Percentiles rank a stretch among this genome's conserved stretches.
Evolutionary conservation across 2,329 filamentous ascomycete species (phyloP).

Genomic region (Trichoderma afroharzianum): DNA sequence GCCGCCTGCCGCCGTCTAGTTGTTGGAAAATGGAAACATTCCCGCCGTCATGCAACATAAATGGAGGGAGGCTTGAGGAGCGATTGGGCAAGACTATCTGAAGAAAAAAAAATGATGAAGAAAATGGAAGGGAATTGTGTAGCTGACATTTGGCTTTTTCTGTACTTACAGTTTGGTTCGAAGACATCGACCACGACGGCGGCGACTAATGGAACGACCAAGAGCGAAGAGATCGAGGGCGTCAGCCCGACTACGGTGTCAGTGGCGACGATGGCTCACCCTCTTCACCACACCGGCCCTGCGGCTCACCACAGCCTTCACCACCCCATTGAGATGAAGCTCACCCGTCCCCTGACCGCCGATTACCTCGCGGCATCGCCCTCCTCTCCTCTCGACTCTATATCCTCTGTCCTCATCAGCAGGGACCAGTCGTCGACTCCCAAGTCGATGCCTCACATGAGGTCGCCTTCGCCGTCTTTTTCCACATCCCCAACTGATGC

Average conservation of each 20-base stretch:
- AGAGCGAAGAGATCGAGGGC: slow-evolving; percentile 1
- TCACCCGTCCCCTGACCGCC: slow-evolving; percentile 20
- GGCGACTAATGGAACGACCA: slow-evolving; percentile 35
- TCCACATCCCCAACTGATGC: slow-evolving; percentile 42
- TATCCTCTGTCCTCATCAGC: slow-evolving; percentile 27
- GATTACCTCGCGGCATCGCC: slow-evolving; percentile 21
- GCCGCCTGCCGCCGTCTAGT: slow-evolving; percentile 21
- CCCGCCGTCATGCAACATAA: slow-evolving; percentile 5
- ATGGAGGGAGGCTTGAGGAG: background rate
- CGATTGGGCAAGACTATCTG: background rate
- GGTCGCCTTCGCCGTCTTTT: slow-evolving; percentile 46
- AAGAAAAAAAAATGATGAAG: slow-evolving; percentile 14
- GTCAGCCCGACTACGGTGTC: background rate
- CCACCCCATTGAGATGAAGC: slow-evolving; percentile 18
- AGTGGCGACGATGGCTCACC: background rate
- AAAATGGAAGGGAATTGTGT: slow-evolving; percentile 33
- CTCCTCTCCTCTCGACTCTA: slow-evolving; percentile 21
- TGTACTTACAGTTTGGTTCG: slow-evolving; percentile 53
- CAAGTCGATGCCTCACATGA: slow-evolving; percentile 34
- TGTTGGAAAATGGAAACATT: slow-evolving; percentile 6
- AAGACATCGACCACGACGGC: slow-evolving; percentile 52
- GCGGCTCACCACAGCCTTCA: slow-evolving; percentile 43
- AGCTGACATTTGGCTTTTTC: slow-evolving; percentile 31
- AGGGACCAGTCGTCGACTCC: slow-evolving; percentile 30
- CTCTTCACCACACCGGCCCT: slow-evolving; percentile 32